These are phyloP conservation scores for Solanum hybrid DNA, from an alignment of 305 asterid genomes.

Conservation along the genomic window DNA sequence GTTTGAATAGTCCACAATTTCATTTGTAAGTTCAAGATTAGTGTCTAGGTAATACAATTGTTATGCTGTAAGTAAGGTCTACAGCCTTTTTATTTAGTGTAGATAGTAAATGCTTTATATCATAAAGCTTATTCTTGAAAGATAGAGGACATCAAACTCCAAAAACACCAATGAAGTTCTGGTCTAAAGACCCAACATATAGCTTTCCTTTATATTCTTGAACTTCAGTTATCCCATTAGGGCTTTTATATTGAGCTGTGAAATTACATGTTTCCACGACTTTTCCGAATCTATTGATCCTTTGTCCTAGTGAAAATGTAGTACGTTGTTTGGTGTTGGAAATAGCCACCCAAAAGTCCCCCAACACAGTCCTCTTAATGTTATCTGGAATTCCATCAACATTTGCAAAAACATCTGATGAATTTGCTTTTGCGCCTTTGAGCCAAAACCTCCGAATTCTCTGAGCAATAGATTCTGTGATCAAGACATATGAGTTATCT, in stretches of 20 bases:
- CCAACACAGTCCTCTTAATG: not conserved
- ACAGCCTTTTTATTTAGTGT: not conserved
- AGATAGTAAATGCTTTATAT: not conserved
- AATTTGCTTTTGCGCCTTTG: constrained; percentile 2
- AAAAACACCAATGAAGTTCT: not conserved
- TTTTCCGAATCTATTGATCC: not conserved
- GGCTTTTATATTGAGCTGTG: not conserved
- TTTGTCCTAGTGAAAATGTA: not conserved
- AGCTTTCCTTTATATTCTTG: not conserved
- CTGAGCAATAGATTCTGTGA: not conserved
- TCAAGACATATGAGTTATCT: not conserved
- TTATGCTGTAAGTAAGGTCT: not conserved
- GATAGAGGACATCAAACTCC: not conserved
- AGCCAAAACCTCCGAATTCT: constrained; percentile 9
- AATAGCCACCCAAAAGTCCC: constrained; percentile 7
- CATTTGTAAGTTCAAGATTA: not conserved
- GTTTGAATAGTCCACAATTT: not conserved
- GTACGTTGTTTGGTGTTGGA: not conserved
- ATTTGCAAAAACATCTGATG: not conserved
- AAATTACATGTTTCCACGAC: not conserved
- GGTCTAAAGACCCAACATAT: not conserved
- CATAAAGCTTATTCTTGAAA: not conserved
- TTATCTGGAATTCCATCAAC: constrained; percentile 7
- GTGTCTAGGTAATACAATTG: not conserved
- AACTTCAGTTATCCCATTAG: not conserved